Evolutionary conservation across 164 flowering plant genomes (phyloP).

Genomic region (Annona cherimola): DNA sequence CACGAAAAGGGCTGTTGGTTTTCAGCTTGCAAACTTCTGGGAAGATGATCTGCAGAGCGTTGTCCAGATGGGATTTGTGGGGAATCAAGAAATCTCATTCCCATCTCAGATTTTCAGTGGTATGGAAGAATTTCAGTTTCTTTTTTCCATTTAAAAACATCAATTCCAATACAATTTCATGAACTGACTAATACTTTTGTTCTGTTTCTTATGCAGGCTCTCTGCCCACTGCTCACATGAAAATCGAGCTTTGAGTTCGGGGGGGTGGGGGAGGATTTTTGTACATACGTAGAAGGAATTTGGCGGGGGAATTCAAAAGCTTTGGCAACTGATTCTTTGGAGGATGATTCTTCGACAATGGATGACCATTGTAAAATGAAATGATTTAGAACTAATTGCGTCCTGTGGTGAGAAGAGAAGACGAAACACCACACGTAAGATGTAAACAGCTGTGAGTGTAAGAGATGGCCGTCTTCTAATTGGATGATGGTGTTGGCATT

Average conservation of each 20-base stretch:
- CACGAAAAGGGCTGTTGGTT: neutral
- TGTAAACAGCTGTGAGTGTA: constrained; percentile 20
- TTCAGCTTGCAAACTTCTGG: constrained; percentile 56
- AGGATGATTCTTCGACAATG: constrained; percentile 23
- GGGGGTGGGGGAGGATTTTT: constrained; percentile 28
- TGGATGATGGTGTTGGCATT: constrained; percentile 10
- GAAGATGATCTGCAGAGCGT: constrained; percentile 82
- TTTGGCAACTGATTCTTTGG: constrained; percentile 36
- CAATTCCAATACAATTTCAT: neutral
- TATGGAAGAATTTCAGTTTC: neutral
- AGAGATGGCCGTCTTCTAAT: constrained; percentile 10
- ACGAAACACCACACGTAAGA: constrained; percentile 29
- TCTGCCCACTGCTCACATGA: constrained; percentile 51
- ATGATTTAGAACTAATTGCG: constrained; percentile 35
- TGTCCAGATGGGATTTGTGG: constrained; percentile 83
- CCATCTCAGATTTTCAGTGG: neutral
- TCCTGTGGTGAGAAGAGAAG: constrained; percentile 22
- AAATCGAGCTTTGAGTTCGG: constrained; percentile 47
- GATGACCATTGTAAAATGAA: constrained; percentile 34
- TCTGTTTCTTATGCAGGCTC: constrained; percentile 40
- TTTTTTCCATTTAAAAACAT: neutral
- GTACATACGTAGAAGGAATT: constrained; percentile 35
- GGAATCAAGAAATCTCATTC: constrained; percentile 23
- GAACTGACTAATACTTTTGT: neutral
- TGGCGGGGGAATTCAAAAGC: constrained; percentile 16